A percentile compares a stretch with the other conserved stretches of the same genome.
These are phyloP conservation scores for Mycena pura DNA, from an alignment of 768 basidiomycete genomes.

Conservation along the genomic window DNA sequence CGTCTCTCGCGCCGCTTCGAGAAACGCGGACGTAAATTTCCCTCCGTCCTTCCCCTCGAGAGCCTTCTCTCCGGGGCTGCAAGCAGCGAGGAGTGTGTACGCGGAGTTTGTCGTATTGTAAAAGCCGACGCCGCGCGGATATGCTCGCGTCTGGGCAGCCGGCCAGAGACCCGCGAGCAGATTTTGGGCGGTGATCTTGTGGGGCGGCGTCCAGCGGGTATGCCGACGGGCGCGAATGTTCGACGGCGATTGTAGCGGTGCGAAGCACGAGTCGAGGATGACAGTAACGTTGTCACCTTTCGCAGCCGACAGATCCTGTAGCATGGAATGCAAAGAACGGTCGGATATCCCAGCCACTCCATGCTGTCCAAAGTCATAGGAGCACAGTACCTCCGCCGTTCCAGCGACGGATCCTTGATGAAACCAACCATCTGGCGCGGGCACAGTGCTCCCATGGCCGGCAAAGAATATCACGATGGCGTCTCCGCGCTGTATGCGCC, in stretches of 20 bases:
- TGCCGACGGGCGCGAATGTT: conserved; percentile 52
- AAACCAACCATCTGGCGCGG: conserved; percentile 68
- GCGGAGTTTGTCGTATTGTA: conserved; percentile 47
- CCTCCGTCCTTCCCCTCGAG: conserved; percentile 69
- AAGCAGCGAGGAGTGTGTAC: conserved; percentile 66
- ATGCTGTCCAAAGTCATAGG: conserved; percentile 69
- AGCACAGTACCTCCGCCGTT: conserved; percentile 64
- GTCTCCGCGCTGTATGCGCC: conserved; percentile 63
- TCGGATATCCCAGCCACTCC: conserved; percentile 69
- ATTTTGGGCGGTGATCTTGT: conserved; percentile 60
- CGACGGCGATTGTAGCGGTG: conserved; percentile 44
- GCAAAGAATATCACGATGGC: conserved; percentile 75
- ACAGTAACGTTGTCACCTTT: conserved; percentile 78
- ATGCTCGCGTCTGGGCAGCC: conserved; percentile 46
- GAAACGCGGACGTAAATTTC: conserved; percentile 61
- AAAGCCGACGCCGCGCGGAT: conserved; percentile 49
- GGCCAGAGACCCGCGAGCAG: conserved; percentile 64
- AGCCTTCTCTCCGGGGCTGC: conserved; percentile 59
- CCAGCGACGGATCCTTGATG: conserved; percentile 42
- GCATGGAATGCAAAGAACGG: conserved; percentile 66
- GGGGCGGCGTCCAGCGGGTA: conserved; percentile 66
- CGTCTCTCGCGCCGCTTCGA: conserved; percentile 50
- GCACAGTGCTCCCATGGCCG: conserved; percentile 69
- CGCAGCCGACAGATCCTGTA: conserved; percentile 57
- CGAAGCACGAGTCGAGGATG: conserved; percentile 71